Base-by-base conservation (phyloP, 257 asterid species). In the Plantago elongata region DNA sequence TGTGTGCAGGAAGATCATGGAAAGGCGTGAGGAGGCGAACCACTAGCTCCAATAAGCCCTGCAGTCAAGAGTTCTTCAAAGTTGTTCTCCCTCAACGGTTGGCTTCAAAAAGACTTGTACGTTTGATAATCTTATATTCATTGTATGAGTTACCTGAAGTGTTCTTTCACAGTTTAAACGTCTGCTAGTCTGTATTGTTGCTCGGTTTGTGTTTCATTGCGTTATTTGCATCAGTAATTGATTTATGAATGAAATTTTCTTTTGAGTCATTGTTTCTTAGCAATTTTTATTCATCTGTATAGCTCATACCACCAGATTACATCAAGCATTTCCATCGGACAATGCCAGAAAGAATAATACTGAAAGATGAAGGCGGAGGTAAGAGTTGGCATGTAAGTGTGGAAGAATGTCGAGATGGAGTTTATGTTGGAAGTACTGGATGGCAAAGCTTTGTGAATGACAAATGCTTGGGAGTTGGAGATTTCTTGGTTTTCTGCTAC, bases 401-500 rank as follows among this genome's bases (percentile, higher is more conserved):
- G 11, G 72, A 66, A 29, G 44, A 60, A 54, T 73, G 65, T 56
- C 66, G 1, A 30, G 29, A 66, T 12, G 86, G 80, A 37, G 51
- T 66, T 17, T 75, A 65, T 69, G 34, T 79, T 7, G 58, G 54
- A 54, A 7, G 40, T 34, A 54, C 60, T 13, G 89, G 74, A 64
- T 83, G 86, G 89, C 59, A 9, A 51, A 46, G 3, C 0, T 79
- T 79, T 42, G 77, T 75, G 37, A 27, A 42, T 7, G 9, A 71
- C 54, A 76, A 77, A 34, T 2, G 63, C n/a, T 47, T 77, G 63
- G 58, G 52, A 18, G 7, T 18, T 10, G 89, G 84, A 11, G 78
- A 83, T 16, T 68, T 77, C 51, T 37, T 83, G 72, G 71, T 77
- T 27, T 77, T 79, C 34, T 57, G 7, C 5, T 77, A 77, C 42